Percentiles rank a stretch among this genome's conserved stretches.
Conservation (phyloP, 2,329 filamentous ascomycete species). For the Verticillium dahliae region DNA sequence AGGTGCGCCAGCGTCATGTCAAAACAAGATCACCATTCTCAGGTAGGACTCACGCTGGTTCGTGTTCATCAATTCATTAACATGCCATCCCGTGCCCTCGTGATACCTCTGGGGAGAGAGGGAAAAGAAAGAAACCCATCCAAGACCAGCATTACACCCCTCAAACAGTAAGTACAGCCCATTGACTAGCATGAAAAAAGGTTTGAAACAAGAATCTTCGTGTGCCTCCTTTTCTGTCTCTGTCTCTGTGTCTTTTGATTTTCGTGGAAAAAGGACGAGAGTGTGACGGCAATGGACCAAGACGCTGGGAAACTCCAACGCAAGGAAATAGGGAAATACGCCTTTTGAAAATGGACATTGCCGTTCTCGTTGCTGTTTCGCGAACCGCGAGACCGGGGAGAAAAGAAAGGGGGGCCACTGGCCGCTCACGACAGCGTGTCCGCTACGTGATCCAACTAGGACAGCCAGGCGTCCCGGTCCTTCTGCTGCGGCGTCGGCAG, state of each 20-base stretch:
- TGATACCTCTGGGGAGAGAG: slow-evolving; percentile 7
- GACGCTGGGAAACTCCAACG: neutral
- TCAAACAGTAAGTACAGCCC: slow-evolving; percentile 8
- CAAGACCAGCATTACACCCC: slow-evolving; percentile 7
- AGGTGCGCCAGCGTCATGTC: no score
- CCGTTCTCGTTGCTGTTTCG: neutral
- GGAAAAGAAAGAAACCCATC: neutral
- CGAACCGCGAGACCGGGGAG: neutral
- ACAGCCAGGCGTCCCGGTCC: slow-evolving; percentile 22
- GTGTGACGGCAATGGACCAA: slow-evolving; percentile 10
- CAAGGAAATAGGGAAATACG: slow-evolving; percentile 5
- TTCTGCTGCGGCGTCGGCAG: slow-evolving; percentile 21
- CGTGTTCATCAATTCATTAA: slow-evolving; percentile 30
- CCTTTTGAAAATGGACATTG: neutral
- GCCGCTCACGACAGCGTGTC: neutral
- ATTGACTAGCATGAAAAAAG: neutral
- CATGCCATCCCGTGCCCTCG: slow-evolving; percentile 22
- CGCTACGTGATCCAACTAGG: slow-evolving; percentile 1
- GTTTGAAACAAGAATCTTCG: slow-evolving; percentile 1
- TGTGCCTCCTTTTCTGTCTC: neutral
- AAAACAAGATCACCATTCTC: no score
- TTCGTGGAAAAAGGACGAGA: slow-evolving; percentile 8
- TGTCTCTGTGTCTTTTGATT: neutral
- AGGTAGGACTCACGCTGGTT: neutral
- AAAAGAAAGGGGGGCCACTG: neutral